phyloP scores from a whole-genome alignment of 352 stramenopile species.

The Phytophthora aleatoria region DNA sequence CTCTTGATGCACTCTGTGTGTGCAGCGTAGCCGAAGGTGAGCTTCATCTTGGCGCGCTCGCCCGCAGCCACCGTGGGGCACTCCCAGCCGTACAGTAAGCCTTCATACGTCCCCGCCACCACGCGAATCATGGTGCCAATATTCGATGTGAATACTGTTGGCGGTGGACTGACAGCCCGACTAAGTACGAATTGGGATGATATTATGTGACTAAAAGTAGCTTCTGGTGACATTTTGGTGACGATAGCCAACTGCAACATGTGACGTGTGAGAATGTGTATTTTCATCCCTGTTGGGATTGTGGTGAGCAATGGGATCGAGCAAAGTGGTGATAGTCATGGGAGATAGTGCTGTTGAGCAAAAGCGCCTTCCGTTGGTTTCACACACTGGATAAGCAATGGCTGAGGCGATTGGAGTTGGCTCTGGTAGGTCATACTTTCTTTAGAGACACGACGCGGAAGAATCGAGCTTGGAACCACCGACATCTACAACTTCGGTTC shows the following conservation, averaged over 20 bases:
- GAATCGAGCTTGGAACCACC: conserved; percentile 8
- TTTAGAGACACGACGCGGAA: conserved; percentile 32
- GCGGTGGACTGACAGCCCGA: conserved; percentile 13
- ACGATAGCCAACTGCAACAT: conserved; percentile 32
- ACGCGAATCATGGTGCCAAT: conserved; percentile 66
- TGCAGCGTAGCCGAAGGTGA: conserved; percentile 84
- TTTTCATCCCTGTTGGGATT: conserved; percentile 30
- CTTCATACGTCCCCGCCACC: conserved; percentile 86
- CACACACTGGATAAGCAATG: conserved; percentile 9
- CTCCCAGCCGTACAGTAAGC: conserved; percentile 87
- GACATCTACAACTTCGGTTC: conserved; percentile 1
- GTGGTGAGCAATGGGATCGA: conserved; percentile 24
- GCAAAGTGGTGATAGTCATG: conserved; percentile 5
- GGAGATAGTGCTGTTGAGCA: conserved; percentile 9
- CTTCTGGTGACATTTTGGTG: conserved; percentile 25
- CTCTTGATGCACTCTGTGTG: conserved; percentile 89
- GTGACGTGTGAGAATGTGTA: conserved; percentile 48
- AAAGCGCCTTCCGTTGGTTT: conserved; percentile 33
- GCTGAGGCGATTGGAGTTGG: not conserved
- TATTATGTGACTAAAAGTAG: conserved; percentile 9
- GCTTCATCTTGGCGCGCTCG: conserved; percentile 68
- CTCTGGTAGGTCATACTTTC: conserved; percentile 16
- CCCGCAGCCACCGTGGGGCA: conserved; percentile 40
- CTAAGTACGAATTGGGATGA: conserved; percentile 42
- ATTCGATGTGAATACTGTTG: conserved; percentile 31